phyloP scores from a whole-genome alignment of 2,329 filamentous ascomycete genomes.

The Chaetoscypha palmicola region DNA sequence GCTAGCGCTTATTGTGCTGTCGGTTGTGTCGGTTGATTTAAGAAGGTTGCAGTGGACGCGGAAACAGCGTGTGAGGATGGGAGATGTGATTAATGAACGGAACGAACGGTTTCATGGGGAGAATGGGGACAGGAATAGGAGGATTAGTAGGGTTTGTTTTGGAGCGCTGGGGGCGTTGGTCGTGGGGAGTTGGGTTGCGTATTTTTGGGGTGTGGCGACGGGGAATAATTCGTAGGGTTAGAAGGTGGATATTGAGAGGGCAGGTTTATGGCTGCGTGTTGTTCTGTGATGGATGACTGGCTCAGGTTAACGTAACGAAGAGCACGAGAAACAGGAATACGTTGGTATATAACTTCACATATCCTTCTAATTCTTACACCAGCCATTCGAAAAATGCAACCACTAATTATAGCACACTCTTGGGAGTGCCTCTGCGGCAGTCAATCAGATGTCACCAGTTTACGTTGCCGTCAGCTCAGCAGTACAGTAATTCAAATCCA shows the following conservation, averaged over 20 bases:
- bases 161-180: constrained; percentile 39
- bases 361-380: no score
- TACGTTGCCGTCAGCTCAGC: no score
- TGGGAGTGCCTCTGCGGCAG: no score
- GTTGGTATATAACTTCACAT: no score
- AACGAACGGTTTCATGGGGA: constrained; percentile 37
- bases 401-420: no score
- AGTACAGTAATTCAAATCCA: no score
- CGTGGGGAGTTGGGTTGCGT: constrained; percentile 46
- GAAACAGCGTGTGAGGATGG: constrained; percentile 42
- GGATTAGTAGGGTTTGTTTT: constrained; percentile 32
- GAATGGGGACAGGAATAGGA: constrained; percentile 33
- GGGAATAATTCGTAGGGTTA: constrained; percentile 35
- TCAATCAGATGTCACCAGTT: no score
- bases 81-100: constrained; percentile 37
- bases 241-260: not conserved
- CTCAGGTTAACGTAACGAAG: no score
- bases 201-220: constrained; percentile 54
- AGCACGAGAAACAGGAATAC: no score
- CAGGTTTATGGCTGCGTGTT: not conserved
- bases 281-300: no score
- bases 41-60: constrained; percentile 51
- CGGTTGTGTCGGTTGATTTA: constrained; percentile 36
- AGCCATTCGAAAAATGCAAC: no score
- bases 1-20: constrained; percentile 33